Percentiles rank a stretch among this genome's conserved stretches.
Conservation (phyloP, 441 rosid genomes). For the Erodium chrysanthum region DNA sequence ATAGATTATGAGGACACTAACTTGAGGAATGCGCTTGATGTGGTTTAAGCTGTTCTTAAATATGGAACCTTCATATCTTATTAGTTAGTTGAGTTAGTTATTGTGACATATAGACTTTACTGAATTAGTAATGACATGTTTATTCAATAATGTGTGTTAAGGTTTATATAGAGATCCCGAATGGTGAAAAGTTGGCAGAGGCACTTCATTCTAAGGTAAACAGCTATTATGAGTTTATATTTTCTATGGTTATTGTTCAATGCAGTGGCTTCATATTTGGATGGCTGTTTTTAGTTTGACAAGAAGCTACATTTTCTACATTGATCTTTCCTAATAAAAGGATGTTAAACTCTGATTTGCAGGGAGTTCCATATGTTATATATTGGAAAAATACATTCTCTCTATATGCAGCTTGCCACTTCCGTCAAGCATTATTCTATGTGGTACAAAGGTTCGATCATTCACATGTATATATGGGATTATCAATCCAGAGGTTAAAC, state of each 20-base stretch:
- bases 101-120: too few species aligned
- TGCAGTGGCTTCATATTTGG: neutral
- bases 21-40: neutral
- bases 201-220: constrained; percentile 78
- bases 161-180: constrained; percentile 81
- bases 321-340: constrained; percentile 9
- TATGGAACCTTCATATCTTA: neutral
- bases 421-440: constrained; percentile 72
- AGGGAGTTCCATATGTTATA: constrained; percentile 86
- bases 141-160: constrained; percentile 22
- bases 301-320: neutral
- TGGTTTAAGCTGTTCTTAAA: neutral
- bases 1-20: neutral
- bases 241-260: neutral
- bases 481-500: neutral
- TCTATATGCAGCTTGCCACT: constrained; percentile 61
- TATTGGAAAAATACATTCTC: constrained; percentile 63
- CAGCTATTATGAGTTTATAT: neutral
- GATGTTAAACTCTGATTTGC: constrained; percentile 24
- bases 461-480: neutral
- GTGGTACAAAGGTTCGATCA: constrained; percentile 60
- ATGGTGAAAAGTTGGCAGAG: constrained; percentile 72
- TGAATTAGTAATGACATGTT: neutral
- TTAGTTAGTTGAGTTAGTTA: too few species aligned
- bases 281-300: neutral